These are phyloP conservation scores for Quercus tomentella DNA, from an alignment of 331 rosid species.

Conservation along the genomic window DNA sequence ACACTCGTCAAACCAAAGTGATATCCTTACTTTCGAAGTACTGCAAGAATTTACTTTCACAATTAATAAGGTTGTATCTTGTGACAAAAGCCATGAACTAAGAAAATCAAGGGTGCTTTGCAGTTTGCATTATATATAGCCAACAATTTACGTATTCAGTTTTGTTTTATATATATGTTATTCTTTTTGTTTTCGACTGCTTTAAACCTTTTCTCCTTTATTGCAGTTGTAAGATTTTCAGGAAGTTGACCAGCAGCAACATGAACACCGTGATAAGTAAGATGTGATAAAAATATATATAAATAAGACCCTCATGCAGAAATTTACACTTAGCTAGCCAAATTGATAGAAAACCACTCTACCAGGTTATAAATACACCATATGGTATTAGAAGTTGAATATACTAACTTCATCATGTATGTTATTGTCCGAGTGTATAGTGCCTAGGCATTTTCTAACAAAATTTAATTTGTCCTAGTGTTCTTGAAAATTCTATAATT, in stretches of 20 bases:
- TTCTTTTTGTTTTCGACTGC: background rate
- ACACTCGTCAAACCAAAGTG: too few relatives aligned
- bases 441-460: too few relatives aligned
- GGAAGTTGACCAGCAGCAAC: background rate
- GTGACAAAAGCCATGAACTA: background rate
- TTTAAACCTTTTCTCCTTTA: background rate
- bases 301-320: background rate
- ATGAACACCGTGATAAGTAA: background rate
- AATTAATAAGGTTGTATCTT: background rate
- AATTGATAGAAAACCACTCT: background rate
- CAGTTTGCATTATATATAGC: too few relatives aligned
- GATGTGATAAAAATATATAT: background rate
- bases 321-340: background rate
- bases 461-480: too few relatives aligned
- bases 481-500: too few relatives aligned
- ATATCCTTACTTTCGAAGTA: too few relatives aligned
- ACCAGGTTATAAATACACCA: too few relatives aligned
- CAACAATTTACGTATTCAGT: too few relatives aligned
- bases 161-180: background rate
- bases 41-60: background rate
- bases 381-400: too few relatives aligned
- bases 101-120: background rate
- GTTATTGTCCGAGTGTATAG: too few relatives aligned
- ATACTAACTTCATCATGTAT: too few relatives aligned
- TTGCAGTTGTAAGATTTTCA: background rate